Base-by-base conservation (phyloP, 1,284 basidiomycete species). In the Heterobasidion parviporum region DNA sequence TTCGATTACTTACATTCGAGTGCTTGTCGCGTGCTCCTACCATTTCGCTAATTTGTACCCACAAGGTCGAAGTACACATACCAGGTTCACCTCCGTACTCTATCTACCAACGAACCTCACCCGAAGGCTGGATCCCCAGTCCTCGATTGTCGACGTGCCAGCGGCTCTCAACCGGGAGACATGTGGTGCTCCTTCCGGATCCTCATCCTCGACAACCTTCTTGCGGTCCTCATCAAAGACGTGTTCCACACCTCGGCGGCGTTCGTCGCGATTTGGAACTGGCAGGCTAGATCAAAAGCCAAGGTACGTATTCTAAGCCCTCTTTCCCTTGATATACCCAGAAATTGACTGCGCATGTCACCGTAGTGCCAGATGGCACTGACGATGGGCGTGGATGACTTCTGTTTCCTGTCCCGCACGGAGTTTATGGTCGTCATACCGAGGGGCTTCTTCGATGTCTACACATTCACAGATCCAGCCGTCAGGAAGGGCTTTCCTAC, bases 91-190 rank as follows among this genome's bases (percentile, higher is more conserved):
- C 59, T 80, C 10, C 71, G 76, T 2, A 74, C 78, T 2, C 69
- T 82, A 41, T 68, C 69, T n/a, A 74, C 74, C 3, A 79, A 80
- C 57, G 66, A 71, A 52, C 71, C 76, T 5, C 79, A 81, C 63
- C 74, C 75, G 1, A 67, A 67, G 38, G 77, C 78, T 10, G 63
- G 70, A 1, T 46, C 68, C 5, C 59, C 74, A 5, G 63, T 71
- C 8, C 62, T 79, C 5, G 64, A 69, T 8, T 80, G 74, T 56
- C 57, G 75, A 49, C 60, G 62, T 12, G 70, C 68, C 5, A 52
- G 67, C 32, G 61, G 61, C 6, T 60, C 67, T 44, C 60, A 65
- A 1, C 50, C 59, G 9, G 64, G 67, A 0, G 72, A 75, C 43
- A 61, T 70, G 34, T 65, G 72, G 9, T 70, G 73, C 2, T 70